Conservation (phyloP, 768 basidiomycete species). For the Macrocybe gigantea region DNA sequence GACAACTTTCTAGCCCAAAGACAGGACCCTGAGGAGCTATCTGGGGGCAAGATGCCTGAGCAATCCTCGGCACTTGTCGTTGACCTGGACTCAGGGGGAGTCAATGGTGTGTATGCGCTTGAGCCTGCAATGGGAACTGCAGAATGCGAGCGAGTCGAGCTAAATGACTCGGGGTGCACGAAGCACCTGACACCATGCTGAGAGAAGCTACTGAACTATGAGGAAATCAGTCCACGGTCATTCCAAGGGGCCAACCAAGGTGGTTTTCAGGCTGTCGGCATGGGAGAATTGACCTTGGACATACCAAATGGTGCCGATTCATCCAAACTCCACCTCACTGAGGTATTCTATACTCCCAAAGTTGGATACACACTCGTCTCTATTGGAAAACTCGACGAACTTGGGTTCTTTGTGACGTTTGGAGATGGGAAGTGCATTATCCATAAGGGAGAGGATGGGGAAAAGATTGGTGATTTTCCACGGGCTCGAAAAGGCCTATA, state of each 20-base stretch:
- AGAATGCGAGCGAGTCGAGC: slow-evolving; percentile 8
- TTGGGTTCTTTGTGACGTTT: slow-evolving; percentile 21
- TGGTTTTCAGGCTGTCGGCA: slow-evolving; percentile 22
- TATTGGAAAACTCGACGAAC: slow-evolving; percentile 27
- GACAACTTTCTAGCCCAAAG: no score
- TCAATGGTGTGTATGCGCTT: no score
- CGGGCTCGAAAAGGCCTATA: slow-evolving; percentile 13
- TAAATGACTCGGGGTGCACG: slow-evolving; percentile 25
- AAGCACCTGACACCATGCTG: slow-evolving; percentile 24
- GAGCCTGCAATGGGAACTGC: slow-evolving; percentile 15
- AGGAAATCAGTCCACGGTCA: slow-evolving; percentile 14
- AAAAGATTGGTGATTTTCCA: slow-evolving; percentile 8
- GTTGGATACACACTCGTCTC: slow-evolving; percentile 32
- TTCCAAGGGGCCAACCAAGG: slow-evolving; percentile 27
- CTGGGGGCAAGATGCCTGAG: background rate
- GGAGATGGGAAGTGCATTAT: slow-evolving; percentile 22
- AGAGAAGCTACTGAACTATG: slow-evolving; percentile 17
- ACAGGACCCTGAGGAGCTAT: background rate
- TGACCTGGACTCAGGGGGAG: background rate
- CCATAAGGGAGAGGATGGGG: no score
- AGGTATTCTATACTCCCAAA: slow-evolving; percentile 31
- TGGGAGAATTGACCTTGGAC: slow-evolving; percentile 23
- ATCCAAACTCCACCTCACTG: slow-evolving; percentile 18
- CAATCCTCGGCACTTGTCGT: background rate
- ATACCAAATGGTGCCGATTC: slow-evolving; percentile 24